A percentile compares a stretch with the other conserved stretches of the same genome.
These are phyloP conservation scores for Halophytophthora polymorphica DNA, from an alignment of 352 stramenopile genomes.

Conservation along the genomic window DNA sequence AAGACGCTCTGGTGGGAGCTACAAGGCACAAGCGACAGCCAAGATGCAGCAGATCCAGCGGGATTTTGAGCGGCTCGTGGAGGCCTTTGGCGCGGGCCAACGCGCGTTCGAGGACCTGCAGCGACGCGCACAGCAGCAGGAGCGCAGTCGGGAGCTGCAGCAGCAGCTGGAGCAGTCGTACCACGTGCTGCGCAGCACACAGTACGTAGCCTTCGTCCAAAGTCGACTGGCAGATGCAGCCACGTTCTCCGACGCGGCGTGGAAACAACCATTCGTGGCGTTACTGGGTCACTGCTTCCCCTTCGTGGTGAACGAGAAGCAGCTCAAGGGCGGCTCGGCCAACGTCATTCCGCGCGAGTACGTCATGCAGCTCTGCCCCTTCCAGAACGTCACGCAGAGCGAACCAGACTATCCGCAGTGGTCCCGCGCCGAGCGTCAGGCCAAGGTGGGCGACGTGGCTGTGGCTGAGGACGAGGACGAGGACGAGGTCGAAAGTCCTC, in stretches of 20 bases:
- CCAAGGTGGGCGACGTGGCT: constrained; percentile 23
- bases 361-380: constrained; percentile 66
- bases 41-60: constrained; percentile 19
- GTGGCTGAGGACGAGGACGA: constrained; percentile 10
- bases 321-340: constrained; percentile 68
- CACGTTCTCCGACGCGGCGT: constrained; percentile 44
- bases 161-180: constrained; percentile 44
- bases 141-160: constrained; percentile 24
- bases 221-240: constrained; percentile 32
- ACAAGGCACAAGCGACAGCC: constrained; percentile 14
- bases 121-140: constrained; percentile 15
- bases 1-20: constrained; percentile 17
- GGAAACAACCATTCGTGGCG: constrained; percentile 48
- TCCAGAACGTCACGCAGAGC: constrained; percentile 78
- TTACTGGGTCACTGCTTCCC: constrained; percentile 67
- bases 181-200: constrained; percentile 37
- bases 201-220: constrained; percentile 55
- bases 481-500: constrained; percentile 23
- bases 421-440: constrained; percentile 43
- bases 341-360: constrained; percentile 74
- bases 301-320: constrained; percentile 63
- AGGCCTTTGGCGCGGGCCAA: constrained; percentile 21
- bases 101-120: constrained; percentile 27
- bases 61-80: constrained; percentile 28
- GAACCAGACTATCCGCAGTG: constrained; percentile 58